Percentiles rank a stretch among this genome's conserved stretches.
phyloP scores from a whole-genome alignment of 495 filamentous ascomycete species.

The Saxophila tyrrhenica region DNA sequence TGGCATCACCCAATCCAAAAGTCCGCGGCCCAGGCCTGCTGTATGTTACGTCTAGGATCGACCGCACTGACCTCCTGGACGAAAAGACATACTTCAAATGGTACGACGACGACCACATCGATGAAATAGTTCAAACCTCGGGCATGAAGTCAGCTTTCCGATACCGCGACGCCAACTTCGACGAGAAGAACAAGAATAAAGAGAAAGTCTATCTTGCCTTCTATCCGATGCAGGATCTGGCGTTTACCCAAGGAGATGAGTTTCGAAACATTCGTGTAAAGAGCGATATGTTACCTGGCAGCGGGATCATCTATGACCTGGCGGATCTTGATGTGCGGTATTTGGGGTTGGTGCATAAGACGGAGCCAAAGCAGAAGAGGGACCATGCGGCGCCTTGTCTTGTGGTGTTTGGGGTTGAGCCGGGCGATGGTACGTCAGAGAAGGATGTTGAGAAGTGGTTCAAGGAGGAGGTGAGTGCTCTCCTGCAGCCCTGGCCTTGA shows the following conservation, averaged over 20 bases:
- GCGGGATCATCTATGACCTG: background rate
- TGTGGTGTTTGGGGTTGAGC: background rate
- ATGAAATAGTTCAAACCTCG: background rate
- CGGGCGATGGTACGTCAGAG: conserved; percentile 1
- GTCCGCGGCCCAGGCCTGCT: background rate
- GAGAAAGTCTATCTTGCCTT: background rate
- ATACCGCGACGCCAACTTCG: background rate
- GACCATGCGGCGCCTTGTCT: background rate
- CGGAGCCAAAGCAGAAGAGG: background rate
- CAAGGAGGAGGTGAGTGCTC: conserved; percentile 8
- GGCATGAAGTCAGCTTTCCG: background rate
- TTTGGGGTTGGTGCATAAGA: background rate
- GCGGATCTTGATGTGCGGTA: background rate
- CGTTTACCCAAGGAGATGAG: background rate
- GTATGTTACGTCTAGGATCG: background rate
- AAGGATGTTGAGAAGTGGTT: conserved; percentile 17
- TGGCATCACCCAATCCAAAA: background rate
- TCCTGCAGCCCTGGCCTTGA: background rate
- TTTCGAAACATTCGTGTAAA: background rate
- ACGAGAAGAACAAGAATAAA: background rate
- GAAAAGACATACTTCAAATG: background rate
- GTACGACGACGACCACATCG: background rate
- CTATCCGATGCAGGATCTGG: background rate
- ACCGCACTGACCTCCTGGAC: background rate
- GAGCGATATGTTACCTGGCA: background rate